phyloP scores from a whole-genome alignment of 768 basidiomycete species.

The Agrocybe praecox region DNA sequence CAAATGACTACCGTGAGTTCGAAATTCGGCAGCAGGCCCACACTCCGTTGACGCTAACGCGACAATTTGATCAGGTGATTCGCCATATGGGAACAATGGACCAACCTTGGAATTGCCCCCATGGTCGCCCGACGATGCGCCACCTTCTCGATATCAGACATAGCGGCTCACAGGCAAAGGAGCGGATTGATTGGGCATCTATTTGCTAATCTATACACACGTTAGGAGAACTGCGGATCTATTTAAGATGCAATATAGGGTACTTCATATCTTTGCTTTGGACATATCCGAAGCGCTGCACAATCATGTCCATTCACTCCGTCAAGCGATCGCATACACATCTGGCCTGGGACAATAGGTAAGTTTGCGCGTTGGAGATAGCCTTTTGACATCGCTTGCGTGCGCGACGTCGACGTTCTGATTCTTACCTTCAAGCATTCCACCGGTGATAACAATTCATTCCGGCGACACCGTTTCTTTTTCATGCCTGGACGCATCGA shows the following conservation, averaged over 20 bases:
- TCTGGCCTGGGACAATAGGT: constrained; percentile 67
- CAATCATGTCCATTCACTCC: constrained; percentile 47
- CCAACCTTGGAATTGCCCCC: constrained; percentile 90
- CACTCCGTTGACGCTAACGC: not conserved
- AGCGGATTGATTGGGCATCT: constrained; percentile 38
- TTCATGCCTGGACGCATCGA: constrained; percentile 66
- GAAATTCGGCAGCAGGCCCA: not conserved
- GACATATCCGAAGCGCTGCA: not conserved
- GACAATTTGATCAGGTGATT: constrained; percentile 52
- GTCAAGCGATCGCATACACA: constrained; percentile 54
- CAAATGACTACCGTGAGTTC: constrained; percentile 77
- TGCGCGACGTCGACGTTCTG: not conserved
- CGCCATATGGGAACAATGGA: constrained; percentile 85
- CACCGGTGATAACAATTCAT: constrained; percentile 47
- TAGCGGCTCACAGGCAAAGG: constrained; percentile 16
- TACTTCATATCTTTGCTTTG: not conserved
- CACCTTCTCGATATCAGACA: constrained; percentile 60
- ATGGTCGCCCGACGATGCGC: constrained; percentile 83
- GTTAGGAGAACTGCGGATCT: not conserved
- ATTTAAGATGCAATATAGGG: not conserved
- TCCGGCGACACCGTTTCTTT: constrained; percentile 60
- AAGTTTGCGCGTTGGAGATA: constrained; percentile 4
- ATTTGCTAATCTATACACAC: constrained; percentile 7
- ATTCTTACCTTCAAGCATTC: constrained; percentile 38
- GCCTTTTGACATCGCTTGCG: not conserved